Percentiles rank a stretch among this genome's conserved stretches.
Conservation (phyloP, 306 rosid genomes). For the Prunus campanulata region DNA sequence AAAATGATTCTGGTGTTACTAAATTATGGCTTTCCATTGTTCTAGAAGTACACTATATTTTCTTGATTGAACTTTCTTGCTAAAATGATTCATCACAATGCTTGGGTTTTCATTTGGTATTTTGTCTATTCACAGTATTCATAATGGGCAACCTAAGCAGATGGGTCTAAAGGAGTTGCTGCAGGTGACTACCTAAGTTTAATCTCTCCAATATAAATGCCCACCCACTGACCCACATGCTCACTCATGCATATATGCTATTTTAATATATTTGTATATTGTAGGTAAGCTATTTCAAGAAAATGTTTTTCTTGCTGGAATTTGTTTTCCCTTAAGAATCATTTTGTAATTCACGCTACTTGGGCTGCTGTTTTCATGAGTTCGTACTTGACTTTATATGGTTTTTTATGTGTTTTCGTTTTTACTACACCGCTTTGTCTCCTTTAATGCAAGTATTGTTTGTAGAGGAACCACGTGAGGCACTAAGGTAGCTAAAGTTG, state of each 20-base stretch:
- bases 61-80: neutral
- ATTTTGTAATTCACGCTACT: neutral
- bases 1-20: neutral
- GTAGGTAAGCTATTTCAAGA: neutral
- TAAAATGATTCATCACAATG: neutral
- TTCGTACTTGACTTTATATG: neutral
- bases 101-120: constrained; percentile 10
- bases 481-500: neutral
- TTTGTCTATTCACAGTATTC: constrained; percentile 52
- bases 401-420: neutral
- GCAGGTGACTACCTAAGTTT: constrained; percentile 45
- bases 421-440: neutral
- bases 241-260: neutral
- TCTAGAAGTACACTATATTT: neutral
- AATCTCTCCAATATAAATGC: neutral
- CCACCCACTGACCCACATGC: too few species aligned
- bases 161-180: constrained; percentile 90
- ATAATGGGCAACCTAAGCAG: constrained; percentile 76
- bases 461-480: neutral
- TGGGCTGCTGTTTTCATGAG: neutral
- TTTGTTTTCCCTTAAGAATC: neutral
- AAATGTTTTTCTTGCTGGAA: neutral
- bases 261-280: neutral
- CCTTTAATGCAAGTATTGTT: neutral
- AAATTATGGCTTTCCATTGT: neutral